Evolutionary conservation across 805 yeast genomes (phyloP).

Genomic region (Yamadazyma olivae): DNA sequence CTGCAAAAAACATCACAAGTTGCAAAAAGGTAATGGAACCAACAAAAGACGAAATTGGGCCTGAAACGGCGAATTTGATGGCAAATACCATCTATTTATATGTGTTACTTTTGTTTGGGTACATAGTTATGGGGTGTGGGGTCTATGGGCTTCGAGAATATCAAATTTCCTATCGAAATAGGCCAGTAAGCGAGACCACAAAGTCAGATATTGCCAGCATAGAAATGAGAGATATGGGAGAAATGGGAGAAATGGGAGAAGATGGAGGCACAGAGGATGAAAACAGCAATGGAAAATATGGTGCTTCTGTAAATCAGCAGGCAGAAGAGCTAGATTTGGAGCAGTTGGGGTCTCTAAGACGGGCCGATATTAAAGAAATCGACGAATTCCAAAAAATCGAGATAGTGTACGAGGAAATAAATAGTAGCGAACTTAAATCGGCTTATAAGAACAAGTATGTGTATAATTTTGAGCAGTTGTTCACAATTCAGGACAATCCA

Average conservation of each 20-base stretch:
- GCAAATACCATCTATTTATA: slow-evolving; percentile 26
- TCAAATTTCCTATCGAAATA: slow-evolving; percentile 8
- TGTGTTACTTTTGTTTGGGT: slow-evolving; percentile 17
- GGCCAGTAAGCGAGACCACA: slow-evolving; percentile 6
- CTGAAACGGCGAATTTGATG: too few species aligned
- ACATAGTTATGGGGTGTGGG: slow-evolving; percentile 18
- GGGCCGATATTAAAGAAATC: slow-evolving; percentile 1
- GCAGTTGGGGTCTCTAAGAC: too few species aligned
- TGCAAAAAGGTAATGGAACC: too few species aligned
- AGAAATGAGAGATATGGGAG: slow-evolving; percentile 7
- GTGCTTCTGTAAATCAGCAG: neutral
- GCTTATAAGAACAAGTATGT: neutral
- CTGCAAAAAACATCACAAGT: neutral
- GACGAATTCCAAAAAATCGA: slow-evolving; percentile 10
- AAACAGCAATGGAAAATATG: neutral
- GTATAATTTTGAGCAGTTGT: slow-evolving; percentile 5
- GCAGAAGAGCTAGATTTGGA: neutral
- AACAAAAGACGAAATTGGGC: too few species aligned
- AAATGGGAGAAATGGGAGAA: slow-evolving; percentile 6
- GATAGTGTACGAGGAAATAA: slow-evolving; percentile 11
- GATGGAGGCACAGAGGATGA: neutral
- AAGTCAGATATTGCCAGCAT: slow-evolving; percentile 5
- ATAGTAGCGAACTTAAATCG: slow-evolving; percentile 5
- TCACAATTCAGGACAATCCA: slow-evolving; percentile 4
- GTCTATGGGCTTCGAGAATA: slow-evolving; percentile 26